Conservation (phyloP, 805 yeast genomes). For the Candida ulmi region DNA sequence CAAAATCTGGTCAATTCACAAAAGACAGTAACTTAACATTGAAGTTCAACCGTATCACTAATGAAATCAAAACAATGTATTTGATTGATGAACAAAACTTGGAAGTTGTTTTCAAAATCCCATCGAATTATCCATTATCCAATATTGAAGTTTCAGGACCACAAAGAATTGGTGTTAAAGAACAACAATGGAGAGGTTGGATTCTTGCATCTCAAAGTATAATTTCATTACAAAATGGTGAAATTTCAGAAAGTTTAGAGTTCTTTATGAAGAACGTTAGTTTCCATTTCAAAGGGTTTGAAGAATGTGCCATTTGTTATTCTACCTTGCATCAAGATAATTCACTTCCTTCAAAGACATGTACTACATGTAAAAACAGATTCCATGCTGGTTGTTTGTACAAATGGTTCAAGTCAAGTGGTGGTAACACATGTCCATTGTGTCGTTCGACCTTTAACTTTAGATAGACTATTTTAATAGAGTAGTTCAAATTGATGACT, state of each 20-base stretch:
- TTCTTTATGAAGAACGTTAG: conserved; percentile 57
- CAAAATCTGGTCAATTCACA: conserved; percentile 30
- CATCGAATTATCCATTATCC: conserved; percentile 71
- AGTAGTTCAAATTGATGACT: too few relatives aligned
- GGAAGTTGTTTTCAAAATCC: conserved; percentile 73
- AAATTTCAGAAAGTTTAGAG: conserved; percentile 39
- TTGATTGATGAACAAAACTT: conserved; percentile 82
- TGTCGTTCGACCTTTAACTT: conserved; percentile 70
- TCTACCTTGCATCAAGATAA: conserved; percentile 82
- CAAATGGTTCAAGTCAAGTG: conserved; percentile 96
- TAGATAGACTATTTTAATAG: conserved; percentile 17
- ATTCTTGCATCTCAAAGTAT: conserved; percentile 83
- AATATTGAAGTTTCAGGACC: conserved; percentile 75
- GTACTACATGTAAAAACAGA: conserved; percentile 87
- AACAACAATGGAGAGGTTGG: conserved; percentile 94
- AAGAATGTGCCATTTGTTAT: conserved; percentile 96
- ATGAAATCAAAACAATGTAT: conserved; percentile 69
- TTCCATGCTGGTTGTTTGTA: conserved; percentile 95
- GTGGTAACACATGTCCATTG: conserved; percentile 88
- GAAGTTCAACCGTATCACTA: conserved; percentile 52
- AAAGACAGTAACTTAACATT: conserved; percentile 41
- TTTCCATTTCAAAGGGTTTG: conserved; percentile 87
- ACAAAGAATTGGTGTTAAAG: conserved; percentile 80
- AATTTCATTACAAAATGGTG: conserved; percentile 67
- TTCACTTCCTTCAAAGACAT: conserved; percentile 81